These are phyloP conservation scores for Eucalyptus camaldulensis DNA, from an alignment of 345 rosid species.

Conservation along the genomic window DNA sequence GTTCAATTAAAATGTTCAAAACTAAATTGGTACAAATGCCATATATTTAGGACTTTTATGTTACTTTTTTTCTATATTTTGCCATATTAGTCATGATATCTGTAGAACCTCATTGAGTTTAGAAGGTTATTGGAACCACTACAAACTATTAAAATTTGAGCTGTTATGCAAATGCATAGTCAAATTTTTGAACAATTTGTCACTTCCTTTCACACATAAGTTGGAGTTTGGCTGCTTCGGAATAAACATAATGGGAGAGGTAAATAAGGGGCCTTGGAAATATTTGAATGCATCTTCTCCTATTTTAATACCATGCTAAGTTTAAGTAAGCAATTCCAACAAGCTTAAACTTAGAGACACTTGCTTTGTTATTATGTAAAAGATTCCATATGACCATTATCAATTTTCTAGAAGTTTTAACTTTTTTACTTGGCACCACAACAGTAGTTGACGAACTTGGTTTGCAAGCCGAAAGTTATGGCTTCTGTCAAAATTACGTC, in stretches of 20 bases:
- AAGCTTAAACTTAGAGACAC: background rate
- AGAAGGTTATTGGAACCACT: background rate
- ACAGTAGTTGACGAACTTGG: background rate
- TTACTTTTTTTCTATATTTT: fast-evolving
- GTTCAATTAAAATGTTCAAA: too few relatives aligned
- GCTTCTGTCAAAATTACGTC: background rate
- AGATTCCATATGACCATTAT: background rate
- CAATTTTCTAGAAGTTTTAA: background rate
- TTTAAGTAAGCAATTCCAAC: background rate
- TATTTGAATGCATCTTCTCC: background rate
- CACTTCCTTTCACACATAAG: background rate
- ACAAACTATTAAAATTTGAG: background rate
- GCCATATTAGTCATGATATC: background rate
- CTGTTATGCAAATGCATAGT: background rate
- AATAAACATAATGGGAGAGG: background rate
- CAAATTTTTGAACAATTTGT: background rate
- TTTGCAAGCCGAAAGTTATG: background rate
- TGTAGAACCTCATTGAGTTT: background rate
- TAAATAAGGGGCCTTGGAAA: background rate
- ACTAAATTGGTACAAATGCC: fast-evolving
- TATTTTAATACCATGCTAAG: background rate
- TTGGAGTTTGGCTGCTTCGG: background rate
- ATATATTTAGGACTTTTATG: fast-evolving
- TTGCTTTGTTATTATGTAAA: background rate
- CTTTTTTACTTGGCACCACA: background rate